phyloP scores from a whole-genome alignment of 2,329 filamentous ascomycete genomes.

The Botrytis porri region DNA sequence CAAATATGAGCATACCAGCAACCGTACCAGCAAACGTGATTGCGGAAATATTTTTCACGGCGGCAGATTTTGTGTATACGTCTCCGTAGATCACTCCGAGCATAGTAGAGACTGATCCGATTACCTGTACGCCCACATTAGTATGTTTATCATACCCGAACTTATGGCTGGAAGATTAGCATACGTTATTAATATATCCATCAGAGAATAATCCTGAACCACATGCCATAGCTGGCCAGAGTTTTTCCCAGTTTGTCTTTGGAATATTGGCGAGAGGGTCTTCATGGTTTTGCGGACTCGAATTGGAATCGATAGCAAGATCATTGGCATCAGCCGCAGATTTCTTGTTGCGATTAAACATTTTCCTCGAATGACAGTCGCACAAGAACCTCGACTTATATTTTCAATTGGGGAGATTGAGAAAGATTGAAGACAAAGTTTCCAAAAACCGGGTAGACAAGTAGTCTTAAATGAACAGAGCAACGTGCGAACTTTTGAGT shows the following conservation, averaged over 20 bases:
- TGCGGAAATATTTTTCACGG: constrained; percentile 71
- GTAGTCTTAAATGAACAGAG: background rate
- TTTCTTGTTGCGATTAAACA: constrained; percentile 25
- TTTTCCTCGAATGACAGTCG: background rate
- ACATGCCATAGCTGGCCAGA: constrained; percentile 72
- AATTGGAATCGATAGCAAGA: constrained; percentile 13
- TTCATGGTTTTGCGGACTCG: constrained; percentile 17
- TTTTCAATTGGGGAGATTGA: background rate
- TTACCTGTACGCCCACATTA: constrained; percentile 51
- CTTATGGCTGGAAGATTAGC: constrained; percentile 21
- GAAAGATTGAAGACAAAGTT: background rate
- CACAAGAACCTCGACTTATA: background rate
- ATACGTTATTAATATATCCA: constrained; percentile 84
- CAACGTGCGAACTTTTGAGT: background rate
- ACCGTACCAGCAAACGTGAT: constrained; percentile 88
- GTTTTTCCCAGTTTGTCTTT: constrained; percentile 32
- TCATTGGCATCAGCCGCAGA: constrained; percentile 8
- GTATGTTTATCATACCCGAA: background rate
- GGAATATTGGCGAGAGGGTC: constrained; percentile 26
- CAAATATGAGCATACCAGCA: constrained; percentile 76
- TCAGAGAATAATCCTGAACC: constrained; percentile 89
- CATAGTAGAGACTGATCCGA: constrained; percentile 81
- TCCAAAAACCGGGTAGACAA: background rate
- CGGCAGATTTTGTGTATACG: constrained; percentile 65
- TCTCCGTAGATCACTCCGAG: constrained; percentile 65